phyloP scores from a whole-genome alignment of 179 eudicot genomes.

The Corrigiola litoralis region DNA sequence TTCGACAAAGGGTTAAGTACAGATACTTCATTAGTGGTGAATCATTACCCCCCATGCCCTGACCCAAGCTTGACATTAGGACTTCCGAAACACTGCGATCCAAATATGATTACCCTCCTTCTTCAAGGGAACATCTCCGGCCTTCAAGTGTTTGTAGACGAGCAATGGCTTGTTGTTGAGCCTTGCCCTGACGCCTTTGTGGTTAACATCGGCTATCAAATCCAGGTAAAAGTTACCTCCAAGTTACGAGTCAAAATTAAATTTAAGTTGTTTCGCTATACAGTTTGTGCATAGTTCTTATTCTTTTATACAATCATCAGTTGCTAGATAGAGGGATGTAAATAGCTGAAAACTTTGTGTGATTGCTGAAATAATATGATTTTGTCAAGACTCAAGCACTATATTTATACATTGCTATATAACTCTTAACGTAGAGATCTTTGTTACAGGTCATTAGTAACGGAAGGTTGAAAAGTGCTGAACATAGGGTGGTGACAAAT shows the following conservation, averaged over 20 bases:
- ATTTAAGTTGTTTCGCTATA: neutral
- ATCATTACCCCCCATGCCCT: constrained; percentile 23
- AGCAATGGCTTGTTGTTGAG: constrained; percentile 28
- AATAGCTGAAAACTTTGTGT: too few relatives aligned
- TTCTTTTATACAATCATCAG: too few relatives aligned
- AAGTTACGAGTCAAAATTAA: neutral
- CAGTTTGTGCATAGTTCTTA: too few relatives aligned
- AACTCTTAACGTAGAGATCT: neutral
- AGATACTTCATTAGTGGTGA: neutral
- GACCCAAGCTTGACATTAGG: constrained; percentile 24
- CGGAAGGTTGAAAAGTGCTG: neutral
- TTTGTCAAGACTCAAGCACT: neutral
- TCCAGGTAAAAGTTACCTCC: neutral
- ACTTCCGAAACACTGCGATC: constrained; percentile 7
- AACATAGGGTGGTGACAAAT: neutral
- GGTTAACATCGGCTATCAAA: constrained; percentile 18
- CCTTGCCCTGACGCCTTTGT: constrained; percentile 27
- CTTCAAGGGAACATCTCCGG: constrained; percentile 20
- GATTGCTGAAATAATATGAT: neutral
- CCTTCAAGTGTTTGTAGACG: constrained; percentile 25
- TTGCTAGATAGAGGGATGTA: too few relatives aligned
- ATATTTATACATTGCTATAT: too few relatives aligned
- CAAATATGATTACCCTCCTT: constrained; percentile 13
- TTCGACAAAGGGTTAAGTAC: constrained; percentile 4
- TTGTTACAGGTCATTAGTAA: neutral